Evolutionary conservation across 2,329 filamentous ascomycete genomes (phyloP).

Genomic region (Leptographium flavum): DNA sequence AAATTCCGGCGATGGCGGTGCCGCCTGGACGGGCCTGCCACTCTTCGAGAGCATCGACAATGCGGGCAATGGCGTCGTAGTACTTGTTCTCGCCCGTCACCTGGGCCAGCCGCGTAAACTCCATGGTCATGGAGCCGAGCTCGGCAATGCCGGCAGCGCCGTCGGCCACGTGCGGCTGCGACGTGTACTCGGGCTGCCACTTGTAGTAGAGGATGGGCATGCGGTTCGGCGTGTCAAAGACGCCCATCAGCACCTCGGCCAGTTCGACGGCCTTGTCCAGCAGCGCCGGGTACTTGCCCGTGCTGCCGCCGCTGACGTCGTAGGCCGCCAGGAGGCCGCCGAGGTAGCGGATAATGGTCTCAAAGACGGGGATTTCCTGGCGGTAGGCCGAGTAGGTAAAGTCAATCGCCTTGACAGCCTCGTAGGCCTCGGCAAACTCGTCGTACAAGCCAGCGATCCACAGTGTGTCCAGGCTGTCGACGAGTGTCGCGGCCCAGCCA

Average conservation of each 20-base stretch:
- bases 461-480: conserved; percentile 69
- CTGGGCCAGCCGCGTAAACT: conserved; percentile 82
- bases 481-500: conserved; percentile 77
- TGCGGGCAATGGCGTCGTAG: conserved; percentile 77
- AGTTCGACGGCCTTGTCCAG: conserved; percentile 68
- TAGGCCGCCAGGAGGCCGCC: conserved; percentile 77
- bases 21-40: conserved; percentile 45
- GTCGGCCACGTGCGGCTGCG: conserved; percentile 48
- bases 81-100: conserved; percentile 70
- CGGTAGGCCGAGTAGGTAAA: conserved; percentile 56
- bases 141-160: conserved; percentile 48
- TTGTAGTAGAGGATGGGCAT: conserved; percentile 76
- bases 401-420: conserved; percentile 58
- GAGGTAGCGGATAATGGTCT: conserved; percentile 82
- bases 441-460: conserved; percentile 73
- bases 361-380: conserved; percentile 71
- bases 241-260: conserved; percentile 64
- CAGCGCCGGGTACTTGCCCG: conserved; percentile 46
- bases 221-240: conserved; percentile 85
- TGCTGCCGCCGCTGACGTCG: conserved; percentile 57
- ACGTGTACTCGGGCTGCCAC: conserved; percentile 55
- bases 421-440: conserved; percentile 67
- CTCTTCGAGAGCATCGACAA: conserved; percentile 65
- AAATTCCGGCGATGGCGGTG: conserved; percentile 63
- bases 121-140: conserved; percentile 66